These are phyloP conservation scores for Pythium graminicola DNA, from an alignment of 352 stramenopile genomes.

Conservation along the genomic window DNA sequence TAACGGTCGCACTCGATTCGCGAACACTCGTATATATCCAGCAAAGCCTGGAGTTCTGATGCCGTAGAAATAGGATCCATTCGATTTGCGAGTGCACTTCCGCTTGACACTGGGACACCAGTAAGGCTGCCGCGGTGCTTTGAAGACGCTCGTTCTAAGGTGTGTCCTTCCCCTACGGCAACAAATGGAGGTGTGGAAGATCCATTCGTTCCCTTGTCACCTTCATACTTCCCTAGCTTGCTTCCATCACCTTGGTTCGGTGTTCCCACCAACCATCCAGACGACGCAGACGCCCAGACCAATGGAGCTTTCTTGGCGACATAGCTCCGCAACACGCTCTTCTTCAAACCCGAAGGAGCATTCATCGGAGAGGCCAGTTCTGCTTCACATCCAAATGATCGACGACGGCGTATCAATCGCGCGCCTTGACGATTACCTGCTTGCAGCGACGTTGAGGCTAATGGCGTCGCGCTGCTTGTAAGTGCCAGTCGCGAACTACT, in stretches of 20 bases:
- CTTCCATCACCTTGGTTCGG: slow-evolving; percentile 1
- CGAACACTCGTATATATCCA: slow-evolving; percentile 66
- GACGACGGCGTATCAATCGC: slow-evolving; percentile 45
- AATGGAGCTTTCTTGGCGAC: slow-evolving; percentile 28
- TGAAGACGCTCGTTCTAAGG: slow-evolving; percentile 2
- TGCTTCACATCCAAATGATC: slow-evolving; percentile 66
- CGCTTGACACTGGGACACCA: background rate
- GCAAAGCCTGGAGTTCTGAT: slow-evolving; percentile 40
- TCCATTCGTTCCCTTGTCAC: slow-evolving; percentile 11
- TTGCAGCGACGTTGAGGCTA: background rate
- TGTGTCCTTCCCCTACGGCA: background rate
- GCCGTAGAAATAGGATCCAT: slow-evolving; percentile 6
- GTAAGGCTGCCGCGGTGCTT: slow-evolving; percentile 18
- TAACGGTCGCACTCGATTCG: slow-evolving; percentile 64
- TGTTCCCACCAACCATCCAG: slow-evolving; percentile 10
- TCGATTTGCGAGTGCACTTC: background rate
- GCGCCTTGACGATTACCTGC: background rate
- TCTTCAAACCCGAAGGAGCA: slow-evolving; percentile 26
- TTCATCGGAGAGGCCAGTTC: slow-evolving; percentile 32
- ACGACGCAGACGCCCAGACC: slow-evolving; percentile 11
- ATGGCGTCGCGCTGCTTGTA: slow-evolving; percentile 1
- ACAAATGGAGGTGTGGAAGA: slow-evolving; percentile 18
- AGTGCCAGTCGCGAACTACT: slow-evolving; percentile 10
- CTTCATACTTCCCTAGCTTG: background rate
- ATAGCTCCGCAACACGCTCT: slow-evolving; percentile 46